phyloP scores from a whole-genome alignment of 169 alveolate species.

The Cryptosporidium sp. region DNA sequence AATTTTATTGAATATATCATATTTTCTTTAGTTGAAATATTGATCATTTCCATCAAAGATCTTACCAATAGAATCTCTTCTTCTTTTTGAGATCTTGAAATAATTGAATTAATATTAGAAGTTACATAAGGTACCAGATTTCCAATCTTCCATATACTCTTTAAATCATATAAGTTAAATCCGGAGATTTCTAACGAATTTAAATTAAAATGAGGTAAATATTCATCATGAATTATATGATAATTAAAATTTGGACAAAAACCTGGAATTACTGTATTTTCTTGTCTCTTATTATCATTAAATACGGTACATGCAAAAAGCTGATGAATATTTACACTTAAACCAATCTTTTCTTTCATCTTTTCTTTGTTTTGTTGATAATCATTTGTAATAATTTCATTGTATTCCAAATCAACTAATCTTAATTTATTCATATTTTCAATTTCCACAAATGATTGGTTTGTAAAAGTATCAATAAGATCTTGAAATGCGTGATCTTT shows the following conservation, averaged over 20 bases:
- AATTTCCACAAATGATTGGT: background rate
- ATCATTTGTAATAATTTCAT: background rate
- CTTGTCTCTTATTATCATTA: background rate
- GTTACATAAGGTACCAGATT: constrained; percentile 34
- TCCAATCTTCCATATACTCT: constrained; percentile 39
- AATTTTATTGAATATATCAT: background rate
- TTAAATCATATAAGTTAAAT: constrained; percentile 1
- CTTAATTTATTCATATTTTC: background rate
- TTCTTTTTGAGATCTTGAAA: constrained; percentile 34
- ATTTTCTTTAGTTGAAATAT: constrained; percentile 8
- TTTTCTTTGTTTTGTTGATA: background rate
- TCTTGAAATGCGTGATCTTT: background rate
- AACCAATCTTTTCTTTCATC: background rate
- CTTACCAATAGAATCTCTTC: constrained; percentile 13
- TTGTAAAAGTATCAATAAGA: background rate
- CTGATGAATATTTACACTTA: background rate
- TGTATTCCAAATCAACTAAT: constrained; percentile 21
- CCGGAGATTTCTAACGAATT: constrained; percentile 14
- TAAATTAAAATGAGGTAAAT: constrained; percentile 16
- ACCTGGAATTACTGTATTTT: constrained; percentile 6
- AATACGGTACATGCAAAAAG: constrained; percentile 27
- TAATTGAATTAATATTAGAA: constrained; percentile 27
- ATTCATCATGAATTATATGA: constrained; percentile 9
- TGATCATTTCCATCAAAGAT: constrained; percentile 36
- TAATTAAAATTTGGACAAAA: background rate